Base-by-base conservation (phyloP, 768 basidiomycete genomes). In the Termitomyces sp. region DNA sequence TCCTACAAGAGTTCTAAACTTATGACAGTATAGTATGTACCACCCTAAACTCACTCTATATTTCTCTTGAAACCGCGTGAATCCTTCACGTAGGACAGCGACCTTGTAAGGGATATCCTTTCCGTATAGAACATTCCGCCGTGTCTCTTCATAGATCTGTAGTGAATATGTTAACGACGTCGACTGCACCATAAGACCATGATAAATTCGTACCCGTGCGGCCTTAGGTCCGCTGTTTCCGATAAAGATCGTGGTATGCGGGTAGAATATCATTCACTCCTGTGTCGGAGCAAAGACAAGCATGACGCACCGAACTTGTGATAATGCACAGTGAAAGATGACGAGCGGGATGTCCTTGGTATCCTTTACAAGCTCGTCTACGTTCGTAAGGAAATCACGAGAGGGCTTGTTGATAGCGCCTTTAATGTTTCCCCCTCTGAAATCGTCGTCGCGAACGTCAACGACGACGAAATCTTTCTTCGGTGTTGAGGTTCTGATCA, bases 361-460 rank as follows among this genome's bases (percentile, higher is more conserved):
- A 52, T 82, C 70, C 63, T 74, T 70, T 30, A 91, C 76, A 25
- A 93, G 76, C 1, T 72, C 67, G 63, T 86, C 77, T 30, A 91
- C 82, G 21, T 71, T 76, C 50, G 67, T 71, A 35, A 79, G 66
- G 68, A 92, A 91, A 48, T 75, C 76, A 28, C 67, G 58, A 8
- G 88, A 88, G 1, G 91, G 91, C 34, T 76, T 65, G 64, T 89
- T 82, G 56, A 80, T 64, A 41, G 81, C 77, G 59, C 80, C 78
- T 61, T 79, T 83, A 68, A 94, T 90, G 67, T 93, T 87, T 37
- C 91, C 91, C 61, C 91, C 91, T 11, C 66, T 73, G 69, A 78
- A 89, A 61, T 94, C 91, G 55, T 85, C 81, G 67, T 91, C 91
- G n/a, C 91, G 85, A 32, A 94, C 91, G 67, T 94, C 91, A 40